Base-by-base conservation (phyloP, 177 flowering plant genomes). In the Vitis hybrid region DNA sequence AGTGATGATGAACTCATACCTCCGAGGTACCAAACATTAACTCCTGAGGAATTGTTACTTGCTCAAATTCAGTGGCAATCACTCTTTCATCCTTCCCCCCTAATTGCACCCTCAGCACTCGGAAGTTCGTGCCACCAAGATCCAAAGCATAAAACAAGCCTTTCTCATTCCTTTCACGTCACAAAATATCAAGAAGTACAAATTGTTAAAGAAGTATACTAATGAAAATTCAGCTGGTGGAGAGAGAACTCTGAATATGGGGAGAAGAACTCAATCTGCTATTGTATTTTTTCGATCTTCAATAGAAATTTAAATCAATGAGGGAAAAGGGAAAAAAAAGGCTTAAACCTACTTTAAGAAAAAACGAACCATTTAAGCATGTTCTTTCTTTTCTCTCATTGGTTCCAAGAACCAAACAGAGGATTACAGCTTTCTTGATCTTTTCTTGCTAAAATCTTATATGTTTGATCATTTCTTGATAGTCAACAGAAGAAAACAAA, bases 111-210 rank as follows among this genome's bases (percentile, higher is more conserved):
- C 97, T 82, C 70, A 94, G 63, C 62, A 89, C 97, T 64, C 98
- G 82, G 68, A 94, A 94, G 68, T 94, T 94, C 2, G 98, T 94
- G n/a, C 98, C 98, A 2, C 97, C 97, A 66, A 94, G 97, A 84
- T 94, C 98, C 85, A 90, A 71, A 8, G 93, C 98, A 77, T 90
- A 94, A 68, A 77, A 90, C 78, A 90, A 74, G 3, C 98, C 98
- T 58, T 86, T 77, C 87, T 94, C 97, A 67, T 90, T 82, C 81
- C 98, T 93, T 77, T 74, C 14, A 71, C 65, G 65, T 61, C 14
- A 29, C 14, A 50, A 26, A 22, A 19, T 12, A 13, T 31, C 57
- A 50, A 66, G 10, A 51, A 7, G 29, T 15, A 45, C 10, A 13
- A 0, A 7, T 56, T 52, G 45, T 39, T 39, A 39, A 39, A 7